These are phyloP conservation scores for Periconia sp. DNA, from an alignment of 2,329 filamentous ascomycete species.

Conservation along the genomic window DNA sequence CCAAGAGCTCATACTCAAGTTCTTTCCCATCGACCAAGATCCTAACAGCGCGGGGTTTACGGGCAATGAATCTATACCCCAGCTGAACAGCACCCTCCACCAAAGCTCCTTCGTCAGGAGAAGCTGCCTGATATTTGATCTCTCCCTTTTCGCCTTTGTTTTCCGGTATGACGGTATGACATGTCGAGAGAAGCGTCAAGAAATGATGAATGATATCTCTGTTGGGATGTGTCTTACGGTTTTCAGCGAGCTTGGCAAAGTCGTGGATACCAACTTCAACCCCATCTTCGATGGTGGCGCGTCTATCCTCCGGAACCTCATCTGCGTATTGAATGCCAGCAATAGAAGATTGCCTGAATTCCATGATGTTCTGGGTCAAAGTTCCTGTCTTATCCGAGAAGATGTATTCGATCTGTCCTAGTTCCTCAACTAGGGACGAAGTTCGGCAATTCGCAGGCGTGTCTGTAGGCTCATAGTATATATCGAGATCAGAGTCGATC, in stretches of 20 bases:
- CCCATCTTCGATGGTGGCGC: constrained; percentile 76
- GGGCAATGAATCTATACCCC: constrained; percentile 86
- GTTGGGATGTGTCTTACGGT: constrained; percentile 64
- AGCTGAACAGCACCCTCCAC: constrained; percentile 85
- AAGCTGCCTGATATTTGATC: constrained; percentile 98
- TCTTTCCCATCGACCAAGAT: constrained; percentile 72
- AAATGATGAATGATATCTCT: constrained; percentile 76
- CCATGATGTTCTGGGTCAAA: constrained; percentile 98
- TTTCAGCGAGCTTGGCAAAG: constrained; percentile 73
- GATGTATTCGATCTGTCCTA: constrained; percentile 97
- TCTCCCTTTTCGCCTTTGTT: constrained; percentile 74
- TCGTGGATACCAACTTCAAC: constrained; percentile 79
- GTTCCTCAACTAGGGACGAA: constrained; percentile 92
- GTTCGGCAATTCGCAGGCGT: constrained; percentile 95
- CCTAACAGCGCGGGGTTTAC: constrained; percentile 85
- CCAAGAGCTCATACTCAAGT: constrained; percentile 84
- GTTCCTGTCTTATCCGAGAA: constrained; percentile 99
- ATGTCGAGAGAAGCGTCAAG: constrained; percentile 80
- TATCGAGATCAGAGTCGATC: constrained; percentile 96
- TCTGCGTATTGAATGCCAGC: constrained; percentile 92
- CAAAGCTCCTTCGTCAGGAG: constrained; percentile 94
- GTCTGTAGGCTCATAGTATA: constrained; percentile 94
- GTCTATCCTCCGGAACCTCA: constrained; percentile 86
- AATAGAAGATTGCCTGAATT: constrained; percentile 94
- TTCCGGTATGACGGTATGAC: constrained; percentile 97